Evolutionary conservation across 331 rosid species (phyloP), one percentile per base, ranked within the genome.

Genomic region (Malus hybrid): DNA sequence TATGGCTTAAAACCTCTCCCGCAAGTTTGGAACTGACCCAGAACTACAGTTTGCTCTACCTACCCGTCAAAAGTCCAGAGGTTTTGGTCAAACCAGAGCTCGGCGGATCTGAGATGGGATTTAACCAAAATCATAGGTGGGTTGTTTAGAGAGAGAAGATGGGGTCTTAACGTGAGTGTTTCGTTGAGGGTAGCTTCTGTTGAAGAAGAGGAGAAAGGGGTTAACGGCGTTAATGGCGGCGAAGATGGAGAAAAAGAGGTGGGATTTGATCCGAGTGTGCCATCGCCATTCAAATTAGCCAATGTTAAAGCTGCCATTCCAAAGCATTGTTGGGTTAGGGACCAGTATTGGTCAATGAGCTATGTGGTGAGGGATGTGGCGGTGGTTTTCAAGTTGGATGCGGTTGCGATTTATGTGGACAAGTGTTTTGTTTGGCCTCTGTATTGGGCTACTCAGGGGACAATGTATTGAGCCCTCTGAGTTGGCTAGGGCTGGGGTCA

Each of bases 371-470:
- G 93, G 30, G 93, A 90, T 81, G 88, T 88, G 20, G n/a, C 20
- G 71, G 84, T 87, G 33, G 93, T 90, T 75, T 73, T 74, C 9
- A 88, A 84, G 3, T 78, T 90, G 83, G 93, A 89, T 63, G 89
- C 76, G 7, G 85, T 84, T 26, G 91, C 93, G 18, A 89, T 86
- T 79, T 87, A 82, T 81, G 48, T 83, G 9, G 86, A 88, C 78
- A 85, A 78, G 29, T 87, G 86, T 92, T 32, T 84, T 1, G 88
- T 87, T 73, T 90, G 93, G 93, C 90, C 93, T 77, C 81, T 88
- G 48, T 90, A 90, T 83, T 90, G 96, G 96, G 89, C 87, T 71
- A 90, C 93, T 84, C 93, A 91, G 63, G 96, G 93, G 13, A 90
- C 96, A 66, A 88, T 90, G 96, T 88, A 88, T 67, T 90, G 96